Conservation (phyloP, 2,329 filamentous ascomycete genomes). For the Alternaria tenuissima region DNA sequence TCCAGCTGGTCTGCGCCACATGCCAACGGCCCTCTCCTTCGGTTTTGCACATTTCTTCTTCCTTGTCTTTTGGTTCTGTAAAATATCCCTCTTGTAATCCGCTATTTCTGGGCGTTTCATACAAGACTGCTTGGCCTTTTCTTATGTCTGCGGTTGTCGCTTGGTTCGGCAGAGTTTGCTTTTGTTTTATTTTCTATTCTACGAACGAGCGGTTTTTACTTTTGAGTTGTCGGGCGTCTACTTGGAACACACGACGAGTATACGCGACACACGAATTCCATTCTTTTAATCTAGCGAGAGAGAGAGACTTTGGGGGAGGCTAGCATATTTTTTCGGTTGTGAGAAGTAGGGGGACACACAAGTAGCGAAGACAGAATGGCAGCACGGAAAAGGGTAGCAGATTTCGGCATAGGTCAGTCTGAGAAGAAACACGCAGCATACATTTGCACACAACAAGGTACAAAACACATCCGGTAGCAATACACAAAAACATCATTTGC, state of each 20-base stretch:
- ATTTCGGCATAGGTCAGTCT: not conserved
- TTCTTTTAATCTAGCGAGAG: constrained; percentile 13
- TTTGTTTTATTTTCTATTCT: constrained; percentile 11
- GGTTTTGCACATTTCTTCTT: constrained; percentile 13
- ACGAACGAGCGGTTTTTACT: not conserved
- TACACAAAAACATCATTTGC: not conserved
- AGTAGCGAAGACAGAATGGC: not conserved
- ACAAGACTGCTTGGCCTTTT: not conserved
- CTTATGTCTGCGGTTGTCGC: constrained; percentile 10
- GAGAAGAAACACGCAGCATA: not conserved
- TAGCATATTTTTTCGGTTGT: not conserved
- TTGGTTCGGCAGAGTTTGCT: not conserved
- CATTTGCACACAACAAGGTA: constrained; percentile 2
- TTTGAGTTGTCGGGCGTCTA: constrained; percentile 8
- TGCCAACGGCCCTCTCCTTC: constrained; percentile 7
- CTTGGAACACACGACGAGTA: constrained; percentile 31
- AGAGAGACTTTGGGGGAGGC: not conserved
- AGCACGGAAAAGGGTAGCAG: not conserved
- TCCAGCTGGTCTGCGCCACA: constrained; percentile 39
- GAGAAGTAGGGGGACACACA: not conserved
- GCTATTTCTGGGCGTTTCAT: constrained; percentile 4
- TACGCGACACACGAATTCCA: constrained; percentile 35
- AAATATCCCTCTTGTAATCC: constrained; percentile 32
- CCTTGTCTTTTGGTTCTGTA: constrained; percentile 16
- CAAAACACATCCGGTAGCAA: constrained; percentile 1